These are phyloP conservation scores for Margaritispora aquatica DNA, from an alignment of 495 filamentous ascomycete genomes.

Conservation along the genomic window DNA sequence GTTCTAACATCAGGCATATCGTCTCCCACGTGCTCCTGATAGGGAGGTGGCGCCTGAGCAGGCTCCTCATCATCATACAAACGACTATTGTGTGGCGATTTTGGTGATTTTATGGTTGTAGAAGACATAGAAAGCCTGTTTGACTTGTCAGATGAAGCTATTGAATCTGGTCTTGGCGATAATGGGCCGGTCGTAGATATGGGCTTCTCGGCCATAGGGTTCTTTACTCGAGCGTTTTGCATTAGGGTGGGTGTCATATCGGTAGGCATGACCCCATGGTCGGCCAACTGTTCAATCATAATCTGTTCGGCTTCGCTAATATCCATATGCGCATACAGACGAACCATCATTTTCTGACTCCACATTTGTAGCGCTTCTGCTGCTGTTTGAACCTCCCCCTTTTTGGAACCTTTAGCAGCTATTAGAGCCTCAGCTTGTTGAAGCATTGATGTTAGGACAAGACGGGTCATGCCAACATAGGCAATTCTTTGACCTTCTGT, in stretches of 20 bases:
- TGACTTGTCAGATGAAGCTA: conserved; percentile 5
- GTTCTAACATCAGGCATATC: conserved; percentile 69
- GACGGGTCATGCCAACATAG: conserved; percentile 82
- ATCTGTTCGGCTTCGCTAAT: conserved; percentile 85
- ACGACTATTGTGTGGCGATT: conserved; percentile 13
- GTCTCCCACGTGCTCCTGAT: conserved; percentile 61
- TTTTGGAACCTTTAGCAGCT: conserved; percentile 40
- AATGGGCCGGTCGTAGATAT: conserved; percentile 5
- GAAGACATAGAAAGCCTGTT: conserved; percentile 16
- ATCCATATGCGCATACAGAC: conserved; percentile 93
- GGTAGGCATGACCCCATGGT: conserved; percentile 78
- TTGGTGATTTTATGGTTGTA: conserved; percentile 22
- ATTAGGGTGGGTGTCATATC: conserved; percentile 84
- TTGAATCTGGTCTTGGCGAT: conserved; percentile 12
- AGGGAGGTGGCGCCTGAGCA: conserved; percentile 60
- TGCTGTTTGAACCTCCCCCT: conserved; percentile 61
- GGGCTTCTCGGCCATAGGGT: conserved; percentile 64
- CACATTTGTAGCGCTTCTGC: conserved; percentile 86
- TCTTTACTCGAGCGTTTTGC: conserved; percentile 89
- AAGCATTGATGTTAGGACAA: conserved; percentile 73
- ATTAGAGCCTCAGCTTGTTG: conserved; percentile 55
- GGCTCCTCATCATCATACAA: conserved; percentile 34
- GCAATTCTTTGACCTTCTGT: conserved; percentile 95
- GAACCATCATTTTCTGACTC: conserved; percentile 95
- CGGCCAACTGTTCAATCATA: conserved; percentile 96